These are phyloP conservation scores for Pouteria campechiana DNA, from an alignment of 179 eudicot species.

Conservation along the genomic window DNA sequence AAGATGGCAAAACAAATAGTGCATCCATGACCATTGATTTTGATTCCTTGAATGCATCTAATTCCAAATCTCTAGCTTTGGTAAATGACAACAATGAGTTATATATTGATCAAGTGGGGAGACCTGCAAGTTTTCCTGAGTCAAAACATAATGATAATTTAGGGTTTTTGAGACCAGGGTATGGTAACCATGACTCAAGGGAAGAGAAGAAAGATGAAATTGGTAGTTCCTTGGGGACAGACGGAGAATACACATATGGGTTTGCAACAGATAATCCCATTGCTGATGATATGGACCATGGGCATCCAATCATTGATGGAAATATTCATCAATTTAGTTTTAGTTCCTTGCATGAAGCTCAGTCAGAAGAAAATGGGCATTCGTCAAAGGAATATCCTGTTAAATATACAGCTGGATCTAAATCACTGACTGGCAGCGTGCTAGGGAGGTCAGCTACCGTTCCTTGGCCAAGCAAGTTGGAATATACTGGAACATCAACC, in stretches of 20 bases:
- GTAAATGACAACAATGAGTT: conserved; percentile 11
- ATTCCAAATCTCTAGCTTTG: conserved; percentile 8
- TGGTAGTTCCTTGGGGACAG: conserved; percentile 16
- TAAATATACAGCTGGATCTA: conserved; percentile 11
- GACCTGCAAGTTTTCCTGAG: conserved; percentile 21
- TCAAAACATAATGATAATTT: conserved; percentile 11
- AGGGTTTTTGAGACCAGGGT: conserved; percentile 10
- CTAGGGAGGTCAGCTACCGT: conserved; percentile 18
- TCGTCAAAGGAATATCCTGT: conserved; percentile 8
- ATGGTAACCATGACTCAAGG: conserved; percentile 7
- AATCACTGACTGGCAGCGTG: conserved; percentile 10
- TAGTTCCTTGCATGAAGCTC: conserved; percentile 18
- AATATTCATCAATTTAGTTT: conserved; percentile 15
- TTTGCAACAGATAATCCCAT: conserved; percentile 11
- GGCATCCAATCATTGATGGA: conserved; percentile 10
- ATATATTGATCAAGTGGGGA: conserved; percentile 18
- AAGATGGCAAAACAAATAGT: conserved; percentile 17
- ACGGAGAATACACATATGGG: conserved; percentile 22
- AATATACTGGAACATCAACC: conserved; percentile 10
- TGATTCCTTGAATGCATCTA: conserved; percentile 14
- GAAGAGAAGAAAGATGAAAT: conserved; percentile 6
- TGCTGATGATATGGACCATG: neutral
- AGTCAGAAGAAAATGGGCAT: conserved; percentile 11
- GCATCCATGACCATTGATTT: conserved; percentile 10
- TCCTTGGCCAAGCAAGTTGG: conserved; percentile 17